Base-by-base conservation (phyloP, 2,329 filamentous ascomycete species). In the Aspergillus alliaceus region DNA sequence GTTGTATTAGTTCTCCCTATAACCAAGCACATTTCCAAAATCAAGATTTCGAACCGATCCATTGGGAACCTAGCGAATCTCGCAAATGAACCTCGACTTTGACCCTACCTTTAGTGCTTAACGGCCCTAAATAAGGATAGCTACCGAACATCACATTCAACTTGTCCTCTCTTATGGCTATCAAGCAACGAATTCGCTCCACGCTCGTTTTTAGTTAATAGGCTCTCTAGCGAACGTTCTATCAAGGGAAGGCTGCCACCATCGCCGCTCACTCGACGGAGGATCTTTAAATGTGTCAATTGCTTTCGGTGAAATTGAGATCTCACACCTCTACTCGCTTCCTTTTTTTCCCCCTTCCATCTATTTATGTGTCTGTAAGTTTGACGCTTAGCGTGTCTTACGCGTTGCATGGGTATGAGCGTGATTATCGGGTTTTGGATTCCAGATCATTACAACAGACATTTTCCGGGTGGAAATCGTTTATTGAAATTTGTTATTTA, bases 21-120 rank as follows among this genome's bases (percentile, higher is more conserved):
- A 77, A 78, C 60, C 74, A 77, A 59, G 75, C 77, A 44, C 75
- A 80, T 65, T 79, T 79, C 64, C 72, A 76, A 54, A 76, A 80
- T 59, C 66, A 73, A 31, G 70, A 80, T 54, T 78, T 80, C 55
- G 71, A 80, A 58, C 77, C 77, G 14, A 74, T 75, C 32, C 75
- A 78, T 56, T 79, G 74, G 72, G 74, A 74, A 39, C 75, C 76
- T n/a, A 70, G 69, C 49, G 74, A 78, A 18, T 69, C 66, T 54
- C 65, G 71, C 52, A 71, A 69, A 66, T 67, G 66, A 56, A 24
- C 6, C 37, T 42, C 11, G 24, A 53, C 31, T 47, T 37, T 40
- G 32, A 51, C 9, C n/a, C 35, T 31, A 46, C 34, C 29, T 47
- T 31, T 31, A 39, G 46, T 25, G 18, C 31, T n/a, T 31, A 25